Evolutionary conservation across 2,329 filamentous ascomycete species (phyloP), one percentile per base, ranked within the genome.

Genomic region (Alternaria longipes): DNA sequence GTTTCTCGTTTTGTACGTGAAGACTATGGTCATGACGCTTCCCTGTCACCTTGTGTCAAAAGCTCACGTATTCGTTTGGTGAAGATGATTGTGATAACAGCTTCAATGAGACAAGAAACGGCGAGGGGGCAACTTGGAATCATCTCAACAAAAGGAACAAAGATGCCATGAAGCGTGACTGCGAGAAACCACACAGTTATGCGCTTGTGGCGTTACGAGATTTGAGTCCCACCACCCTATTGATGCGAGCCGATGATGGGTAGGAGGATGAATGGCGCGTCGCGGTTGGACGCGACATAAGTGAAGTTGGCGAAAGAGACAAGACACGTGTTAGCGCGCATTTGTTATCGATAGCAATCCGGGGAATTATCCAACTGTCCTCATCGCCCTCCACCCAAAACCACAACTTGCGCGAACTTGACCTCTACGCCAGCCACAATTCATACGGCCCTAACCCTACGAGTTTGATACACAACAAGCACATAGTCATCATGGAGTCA

Each of bases 401-500:
- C 32, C 54, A 53, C 60, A 20, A 51, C 55, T 54, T 41, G 44
- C 54, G 38, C 51, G 24, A 51, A 24, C 53, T 26, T 22, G 32
- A 20, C 47, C 41, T 24, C 32, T 18, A 26, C 41, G n/a, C 24
- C 50, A 6, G 18, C 38, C 20, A 8, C 22, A n/a, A 59, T 30
- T 3, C 14, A 41, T 50, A 24, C 46, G 20, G 8, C 14, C 30
- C 8, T 20, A 26, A 22, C 8, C 14, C 22, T 22, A 16, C 20
- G 8, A 42, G 40, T 12, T n/a, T 14, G 53, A 5, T 20, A 51
- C 18, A 12, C n/a, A 41, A 30, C 16, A 40, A 9, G 11, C 20
- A 56, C 18, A 22, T 11, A 6, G 28, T 30, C 57, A 67, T 12
- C 54, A 79, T 80, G 77, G 77, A 79, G 63, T 69, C 74, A 8